These are phyloP conservation scores for Pichia phayaonensis DNA, from an alignment of 805 yeast species.

Conservation along the genomic window DNA sequence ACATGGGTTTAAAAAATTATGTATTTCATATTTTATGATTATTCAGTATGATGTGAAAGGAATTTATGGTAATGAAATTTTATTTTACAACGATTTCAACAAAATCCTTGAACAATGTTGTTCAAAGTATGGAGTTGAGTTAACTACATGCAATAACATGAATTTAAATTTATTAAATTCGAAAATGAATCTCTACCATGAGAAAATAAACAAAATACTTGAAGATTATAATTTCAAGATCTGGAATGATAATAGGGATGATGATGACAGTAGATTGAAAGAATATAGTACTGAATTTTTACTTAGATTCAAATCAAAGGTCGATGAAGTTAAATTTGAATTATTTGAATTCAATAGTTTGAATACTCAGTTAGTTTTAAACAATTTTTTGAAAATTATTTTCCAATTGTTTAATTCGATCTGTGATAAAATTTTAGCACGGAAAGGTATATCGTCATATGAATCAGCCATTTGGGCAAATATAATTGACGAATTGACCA, in stretches of 20 bases:
- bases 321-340: background rate
- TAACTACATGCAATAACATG: slow-evolving; percentile 19
- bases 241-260: slow-evolving; percentile 14
- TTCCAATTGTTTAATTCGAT: slow-evolving; percentile 15
- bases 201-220: slow-evolving; percentile 9
- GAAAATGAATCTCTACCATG: slow-evolving; percentile 5
- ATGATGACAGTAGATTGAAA: slow-evolving; percentile 6
- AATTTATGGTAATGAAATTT: slow-evolving; percentile 19
- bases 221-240: slow-evolving; percentile 14
- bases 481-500: slow-evolving; percentile 1
- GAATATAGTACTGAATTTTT: slow-evolving; percentile 10
- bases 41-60: slow-evolving; percentile 12
- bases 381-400: slow-evolving; percentile 14
- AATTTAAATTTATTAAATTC: slow-evolving; percentile 14
- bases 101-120: slow-evolving; percentile 19
- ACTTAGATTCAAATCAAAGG: slow-evolving; percentile 6
- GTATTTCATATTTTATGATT: slow-evolving; percentile 23
- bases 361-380: slow-evolving; percentile 18
- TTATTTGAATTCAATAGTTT: slow-evolving; percentile 5
- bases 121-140: slow-evolving; percentile 13
- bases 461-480: slow-evolving; percentile 23
- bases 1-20: slow-evolving; percentile 21
- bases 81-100: slow-evolving; percentile 28
- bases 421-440: slow-evolving; percentile 14
- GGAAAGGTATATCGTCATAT: slow-evolving; percentile 27